phyloP scores from a whole-genome alignment of 371 early-diverging fungal species.

The Rhizopus sp. region DNA sequence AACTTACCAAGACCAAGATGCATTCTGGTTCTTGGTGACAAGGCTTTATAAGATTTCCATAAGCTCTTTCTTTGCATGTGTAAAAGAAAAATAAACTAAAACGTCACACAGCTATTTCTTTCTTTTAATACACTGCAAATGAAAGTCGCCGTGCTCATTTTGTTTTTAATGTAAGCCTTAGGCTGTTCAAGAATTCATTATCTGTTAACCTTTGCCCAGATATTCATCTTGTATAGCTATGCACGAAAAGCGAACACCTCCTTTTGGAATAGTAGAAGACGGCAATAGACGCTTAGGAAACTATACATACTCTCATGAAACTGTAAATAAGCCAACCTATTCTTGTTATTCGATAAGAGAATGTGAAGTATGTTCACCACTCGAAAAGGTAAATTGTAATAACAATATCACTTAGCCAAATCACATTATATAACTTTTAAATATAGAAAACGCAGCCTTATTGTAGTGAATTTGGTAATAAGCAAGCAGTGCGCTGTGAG shows the following conservation, averaged over 20 bases:
- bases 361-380: constrained; percentile 44
- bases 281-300: constrained; percentile 29
- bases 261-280: constrained; percentile 15
- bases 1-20: constrained; percentile 44
- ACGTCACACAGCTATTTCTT: neutral
- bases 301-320: constrained; percentile 51
- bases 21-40: constrained; percentile 44
- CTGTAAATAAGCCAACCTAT: constrained; percentile 38
- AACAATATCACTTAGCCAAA: neutral
- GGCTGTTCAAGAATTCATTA: neutral
- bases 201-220: neutral
- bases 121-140: neutral
- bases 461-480: constrained; percentile 49
- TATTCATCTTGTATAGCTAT: neutral
- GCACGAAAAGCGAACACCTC: constrained; percentile 21
- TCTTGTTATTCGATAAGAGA: constrained; percentile 44
- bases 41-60: constrained; percentile 50
- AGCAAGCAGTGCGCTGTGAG: constrained; percentile 45
- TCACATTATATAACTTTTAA: neutral
- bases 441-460: constrained; percentile 46
- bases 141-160: neutral
- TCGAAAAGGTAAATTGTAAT: constrained; percentile 39
- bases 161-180: neutral
- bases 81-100: neutral
- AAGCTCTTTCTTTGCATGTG: constrained; percentile 52